These are phyloP conservation scores for Pyrenopolyporus hunteri DNA, from an alignment of 495 filamentous ascomycete genomes.

Conservation along the genomic window DNA sequence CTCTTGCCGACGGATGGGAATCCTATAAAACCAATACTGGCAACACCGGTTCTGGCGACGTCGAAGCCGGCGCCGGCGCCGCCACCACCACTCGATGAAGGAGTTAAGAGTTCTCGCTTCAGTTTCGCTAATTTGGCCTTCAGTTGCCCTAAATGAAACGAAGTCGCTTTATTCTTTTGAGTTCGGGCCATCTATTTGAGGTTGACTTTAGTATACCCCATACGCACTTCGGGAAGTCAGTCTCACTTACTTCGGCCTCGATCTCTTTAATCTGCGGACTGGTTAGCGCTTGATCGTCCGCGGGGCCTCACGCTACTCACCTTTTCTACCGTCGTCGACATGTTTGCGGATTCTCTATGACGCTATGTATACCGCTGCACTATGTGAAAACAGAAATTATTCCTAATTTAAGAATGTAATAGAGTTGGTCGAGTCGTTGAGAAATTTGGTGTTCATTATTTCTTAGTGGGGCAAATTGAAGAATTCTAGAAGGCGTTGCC, in stretches of 20 bases:
- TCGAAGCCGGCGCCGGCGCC: slow-evolving; percentile 93
- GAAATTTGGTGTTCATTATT: slow-evolving; percentile 3
- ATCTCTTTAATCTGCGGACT: slow-evolving; percentile 87
- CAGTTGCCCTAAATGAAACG: slow-evolving; percentile 84
- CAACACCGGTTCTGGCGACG: slow-evolving; percentile 96
- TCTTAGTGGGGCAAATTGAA: slow-evolving; percentile 41
- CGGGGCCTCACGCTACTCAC: slow-evolving; percentile 51
- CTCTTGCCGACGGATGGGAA: slow-evolving; percentile 98
- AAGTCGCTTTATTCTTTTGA: slow-evolving; percentile 98
- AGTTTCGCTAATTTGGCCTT: slow-evolving; percentile 99
- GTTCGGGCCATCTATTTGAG: slow-evolving; percentile 80
- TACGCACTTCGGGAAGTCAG: slow-evolving; percentile 11
- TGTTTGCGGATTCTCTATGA: slow-evolving; percentile 56
- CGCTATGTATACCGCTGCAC: neutral
- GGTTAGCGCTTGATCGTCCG: slow-evolving; percentile 20
- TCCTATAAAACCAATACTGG: slow-evolving; percentile 83
- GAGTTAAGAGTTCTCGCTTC: slow-evolving; percentile 93
- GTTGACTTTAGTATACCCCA: slow-evolving; percentile 28
- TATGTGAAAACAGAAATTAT: too few relatives aligned
- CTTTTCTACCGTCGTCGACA: slow-evolving; percentile 98
- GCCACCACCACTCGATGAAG: slow-evolving; percentile 78
- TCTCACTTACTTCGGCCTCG: slow-evolving; percentile 77
- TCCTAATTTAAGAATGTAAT: neutral
- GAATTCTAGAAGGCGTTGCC: slow-evolving; percentile 29
- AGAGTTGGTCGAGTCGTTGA: neutral